Conservation (phyloP, 2,329 filamentous ascomycete species). For the Apiospora koreana region DNA sequence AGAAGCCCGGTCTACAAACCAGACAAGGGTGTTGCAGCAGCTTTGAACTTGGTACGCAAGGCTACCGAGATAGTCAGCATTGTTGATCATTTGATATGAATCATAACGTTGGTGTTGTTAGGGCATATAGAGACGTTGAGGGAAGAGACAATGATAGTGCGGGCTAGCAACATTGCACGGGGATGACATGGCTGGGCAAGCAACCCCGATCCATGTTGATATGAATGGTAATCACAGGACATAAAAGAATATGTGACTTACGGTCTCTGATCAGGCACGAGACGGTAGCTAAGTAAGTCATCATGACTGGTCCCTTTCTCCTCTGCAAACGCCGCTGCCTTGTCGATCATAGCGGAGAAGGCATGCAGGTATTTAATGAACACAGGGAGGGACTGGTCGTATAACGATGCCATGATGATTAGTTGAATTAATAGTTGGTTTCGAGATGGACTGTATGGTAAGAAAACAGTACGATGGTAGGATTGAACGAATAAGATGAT, state of each 20-base stretch:
- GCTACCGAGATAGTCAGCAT: constrained; percentile 7
- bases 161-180: too few species aligned
- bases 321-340: constrained; percentile 13
- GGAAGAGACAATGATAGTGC: neutral
- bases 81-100: neutral
- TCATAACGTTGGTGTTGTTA: too few species aligned
- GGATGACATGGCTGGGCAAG: too few species aligned
- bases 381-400: constrained; percentile 21
- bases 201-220: too few species aligned
- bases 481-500: neutral
- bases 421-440: neutral
- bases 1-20: constrained; percentile 18
- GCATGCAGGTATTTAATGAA: constrained; percentile 18
- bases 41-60: constrained; percentile 18
- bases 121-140: neutral
- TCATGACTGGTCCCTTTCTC: constrained; percentile 19
- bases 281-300: constrained; percentile 16
- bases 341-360: constrained; percentile 16
- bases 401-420: constrained; percentile 16
- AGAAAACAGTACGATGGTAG: neutral
- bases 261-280: constrained; percentile 16
- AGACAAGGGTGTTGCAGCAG: constrained; percentile 20
- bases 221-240: neutral
- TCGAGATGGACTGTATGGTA: too few species aligned
- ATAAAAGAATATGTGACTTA: neutral